A percentile compares a stretch with the other conserved stretches of the same genome.
Evolutionary conservation across 768 basidiomycete genomes (phyloP).

Genomic region (Coprinellus aureogranulatus): DNA sequence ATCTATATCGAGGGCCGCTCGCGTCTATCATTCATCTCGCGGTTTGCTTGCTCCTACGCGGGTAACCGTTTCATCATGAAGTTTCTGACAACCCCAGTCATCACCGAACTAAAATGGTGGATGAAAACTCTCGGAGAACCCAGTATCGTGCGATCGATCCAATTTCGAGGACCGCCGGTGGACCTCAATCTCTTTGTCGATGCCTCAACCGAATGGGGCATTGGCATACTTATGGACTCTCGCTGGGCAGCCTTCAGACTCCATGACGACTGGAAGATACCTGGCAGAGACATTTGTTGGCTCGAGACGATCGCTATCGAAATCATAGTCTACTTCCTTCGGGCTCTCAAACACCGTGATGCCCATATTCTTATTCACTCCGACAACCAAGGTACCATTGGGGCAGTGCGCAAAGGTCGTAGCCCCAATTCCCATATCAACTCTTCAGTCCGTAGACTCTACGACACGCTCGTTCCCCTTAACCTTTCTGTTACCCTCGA

Average conservation of each 20-base stretch:
- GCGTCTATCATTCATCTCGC: conserved; percentile 19
- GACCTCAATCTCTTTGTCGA: conserved; percentile 29
- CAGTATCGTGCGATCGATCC: background rate
- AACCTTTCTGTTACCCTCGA: conserved; percentile 5
- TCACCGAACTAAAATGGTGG: conserved; percentile 6
- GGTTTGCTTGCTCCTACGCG: conserved; percentile 17
- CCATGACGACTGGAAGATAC: conserved; percentile 4
- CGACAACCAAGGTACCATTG: conserved; percentile 36
- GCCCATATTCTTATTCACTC: conserved; percentile 23
- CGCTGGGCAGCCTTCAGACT: conserved; percentile 30
- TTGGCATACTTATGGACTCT: conserved; percentile 29
- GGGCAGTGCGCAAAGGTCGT: conserved; percentile 28
- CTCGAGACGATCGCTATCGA: conserved; percentile 26
- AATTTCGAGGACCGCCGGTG: background rate
- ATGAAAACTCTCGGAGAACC: conserved; percentile 5
- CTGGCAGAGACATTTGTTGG: conserved; percentile 20
- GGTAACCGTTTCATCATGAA: background rate
- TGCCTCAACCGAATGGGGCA: conserved; percentile 37
- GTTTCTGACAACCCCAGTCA: background rate
- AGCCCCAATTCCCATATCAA: conserved; percentile 29
- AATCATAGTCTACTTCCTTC: conserved; percentile 12
- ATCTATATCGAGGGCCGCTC: conserved; percentile 19
- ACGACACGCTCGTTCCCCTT: conserved; percentile 1
- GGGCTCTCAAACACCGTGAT: conserved; percentile 11
- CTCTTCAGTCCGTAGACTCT: conserved; percentile 20